These are phyloP conservation scores for Trichoderma breve DNA, from an alignment of 2,329 filamentous ascomycete genomes.

Conservation along the genomic window DNA sequence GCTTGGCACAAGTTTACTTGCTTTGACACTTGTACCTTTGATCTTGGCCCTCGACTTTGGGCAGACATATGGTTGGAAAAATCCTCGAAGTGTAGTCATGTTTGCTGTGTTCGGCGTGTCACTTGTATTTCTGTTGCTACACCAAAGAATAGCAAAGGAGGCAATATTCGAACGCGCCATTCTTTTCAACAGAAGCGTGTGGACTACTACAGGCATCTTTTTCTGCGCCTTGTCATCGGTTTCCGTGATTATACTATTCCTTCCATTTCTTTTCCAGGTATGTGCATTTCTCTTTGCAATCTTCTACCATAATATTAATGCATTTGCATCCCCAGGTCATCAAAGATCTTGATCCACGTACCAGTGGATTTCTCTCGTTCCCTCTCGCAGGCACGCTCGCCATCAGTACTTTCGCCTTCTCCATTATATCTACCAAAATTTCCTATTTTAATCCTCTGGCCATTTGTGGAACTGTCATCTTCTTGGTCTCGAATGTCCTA, in stretches of 20 bases:
- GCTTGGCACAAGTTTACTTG: neutral
- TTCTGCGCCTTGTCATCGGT: neutral
- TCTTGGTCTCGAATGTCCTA: neutral
- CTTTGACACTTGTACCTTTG: neutral
- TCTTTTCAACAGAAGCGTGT: neutral
- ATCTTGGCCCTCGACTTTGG: neutral
- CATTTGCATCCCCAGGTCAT: neutral
- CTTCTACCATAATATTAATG: neutral
- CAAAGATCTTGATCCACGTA: neutral
- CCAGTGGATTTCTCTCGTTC: neutral
- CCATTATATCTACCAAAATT: neutral
- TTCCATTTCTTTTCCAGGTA: slow-evolving; percentile 6
- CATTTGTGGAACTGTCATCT: neutral
- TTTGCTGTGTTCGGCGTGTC: neutral
- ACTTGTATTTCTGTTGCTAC: neutral
- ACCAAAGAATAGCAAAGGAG: neutral
- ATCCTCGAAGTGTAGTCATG: neutral
- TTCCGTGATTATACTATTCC: neutral
- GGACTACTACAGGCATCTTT: slow-evolving; percentile 1
- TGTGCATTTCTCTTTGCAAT: neutral
- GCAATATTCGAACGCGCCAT: neutral
- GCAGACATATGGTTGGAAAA: neutral
- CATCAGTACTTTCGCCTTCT: neutral
- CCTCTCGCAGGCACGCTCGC: neutral
- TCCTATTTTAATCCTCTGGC: neutral